Percentiles rank a stretch among this genome's conserved stretches.
These are phyloP conservation scores for Citrus trifoliata DNA, from an alignment of 345 rosid genomes.

Conservation along the genomic window DNA sequence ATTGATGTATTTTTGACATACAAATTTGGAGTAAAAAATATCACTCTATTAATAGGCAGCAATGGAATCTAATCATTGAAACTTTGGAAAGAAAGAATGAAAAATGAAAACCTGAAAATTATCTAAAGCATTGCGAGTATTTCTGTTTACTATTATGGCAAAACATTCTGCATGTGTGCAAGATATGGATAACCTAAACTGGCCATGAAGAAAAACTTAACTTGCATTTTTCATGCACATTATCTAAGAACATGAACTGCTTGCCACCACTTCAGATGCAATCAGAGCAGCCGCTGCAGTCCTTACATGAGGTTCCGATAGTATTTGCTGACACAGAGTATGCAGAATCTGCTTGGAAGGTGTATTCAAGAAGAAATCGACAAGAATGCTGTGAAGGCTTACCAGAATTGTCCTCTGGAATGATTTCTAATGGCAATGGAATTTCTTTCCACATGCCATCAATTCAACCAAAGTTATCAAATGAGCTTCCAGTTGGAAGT, in stretches of 20 bases:
- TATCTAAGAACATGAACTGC: slow-evolving; percentile 19
- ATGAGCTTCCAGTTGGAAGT: too few species aligned
- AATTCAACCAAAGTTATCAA: too few species aligned
- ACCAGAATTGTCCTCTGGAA: not conserved
- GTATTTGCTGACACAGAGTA: slow-evolving; percentile 8
- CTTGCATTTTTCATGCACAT: slow-evolving; percentile 17
- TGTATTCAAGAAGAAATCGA: not conserved
- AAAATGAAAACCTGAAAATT: too few species aligned
- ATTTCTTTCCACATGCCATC: not conserved
- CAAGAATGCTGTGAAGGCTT: not conserved
- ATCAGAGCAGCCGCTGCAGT: slow-evolving; percentile 27
- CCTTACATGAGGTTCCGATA: slow-evolving; percentile 29
- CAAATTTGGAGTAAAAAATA: not conserved
- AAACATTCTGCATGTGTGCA: too few species aligned
- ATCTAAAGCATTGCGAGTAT: too few species aligned
- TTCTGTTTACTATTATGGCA: too few species aligned
- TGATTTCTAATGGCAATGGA: not conserved
- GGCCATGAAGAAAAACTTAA: slow-evolving; percentile 1
- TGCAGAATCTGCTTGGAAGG: not conserved
- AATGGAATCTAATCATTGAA: too few species aligned
- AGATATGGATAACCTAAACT: too few species aligned
- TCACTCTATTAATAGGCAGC: too few species aligned
- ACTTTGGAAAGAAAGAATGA: too few species aligned
- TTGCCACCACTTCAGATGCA: slow-evolving; percentile 23
- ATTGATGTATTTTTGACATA: not conserved